These are phyloP conservation scores for Aspergillus sp. DNA, from an alignment of 2,329 filamentous ascomycete genomes.

Conservation along the genomic window DNA sequence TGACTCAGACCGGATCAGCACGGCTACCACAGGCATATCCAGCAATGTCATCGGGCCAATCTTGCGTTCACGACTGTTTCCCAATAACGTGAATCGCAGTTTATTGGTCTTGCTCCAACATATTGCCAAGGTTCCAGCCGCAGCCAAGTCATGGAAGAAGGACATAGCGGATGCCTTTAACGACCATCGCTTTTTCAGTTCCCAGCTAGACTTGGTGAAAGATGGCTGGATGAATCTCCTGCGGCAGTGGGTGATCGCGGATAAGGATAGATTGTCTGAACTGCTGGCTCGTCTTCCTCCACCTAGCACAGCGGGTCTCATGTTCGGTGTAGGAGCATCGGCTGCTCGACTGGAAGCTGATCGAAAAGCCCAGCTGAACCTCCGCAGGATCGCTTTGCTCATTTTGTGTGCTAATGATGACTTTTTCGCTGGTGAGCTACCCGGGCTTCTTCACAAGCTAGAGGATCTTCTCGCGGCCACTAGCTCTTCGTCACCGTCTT, in stretches of 20 bases:
- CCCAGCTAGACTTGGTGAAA: constrained; percentile 57
- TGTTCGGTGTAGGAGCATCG: constrained; percentile 95
- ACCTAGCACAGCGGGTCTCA: constrained; percentile 88
- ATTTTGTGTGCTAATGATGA: constrained; percentile 71
- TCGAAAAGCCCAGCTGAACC: constrained; percentile 80
- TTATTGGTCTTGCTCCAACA: constrained; percentile 69
- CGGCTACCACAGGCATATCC: constrained; percentile 73
- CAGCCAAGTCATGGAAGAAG: constrained; percentile 86
- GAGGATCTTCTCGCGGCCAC: constrained; percentile 81
- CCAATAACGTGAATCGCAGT: constrained; percentile 68
- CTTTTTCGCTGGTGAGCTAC: constrained; percentile 69
- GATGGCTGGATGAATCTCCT: constrained; percentile 76
- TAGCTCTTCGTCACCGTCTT: constrained; percentile 83
- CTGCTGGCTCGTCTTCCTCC: constrained; percentile 70
- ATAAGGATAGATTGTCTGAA: constrained; percentile 84
- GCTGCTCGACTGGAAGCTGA: constrained; percentile 93
- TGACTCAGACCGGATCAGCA: constrained; percentile 74
- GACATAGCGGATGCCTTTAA: constrained; percentile 90
- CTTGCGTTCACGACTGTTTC: constrained; percentile 78
- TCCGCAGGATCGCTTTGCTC: constrained; percentile 73
- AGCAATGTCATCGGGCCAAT: constrained; percentile 74
- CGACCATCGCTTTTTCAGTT: constrained; percentile 77
- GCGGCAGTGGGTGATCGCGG: constrained; percentile 72
- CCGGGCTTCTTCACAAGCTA: constrained; percentile 69
- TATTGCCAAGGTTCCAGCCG: constrained; percentile 67